These are phyloP conservation scores for Melampsora americana DNA, from an alignment of 1,284 basidiomycete species.

Conservation along the genomic window DNA sequence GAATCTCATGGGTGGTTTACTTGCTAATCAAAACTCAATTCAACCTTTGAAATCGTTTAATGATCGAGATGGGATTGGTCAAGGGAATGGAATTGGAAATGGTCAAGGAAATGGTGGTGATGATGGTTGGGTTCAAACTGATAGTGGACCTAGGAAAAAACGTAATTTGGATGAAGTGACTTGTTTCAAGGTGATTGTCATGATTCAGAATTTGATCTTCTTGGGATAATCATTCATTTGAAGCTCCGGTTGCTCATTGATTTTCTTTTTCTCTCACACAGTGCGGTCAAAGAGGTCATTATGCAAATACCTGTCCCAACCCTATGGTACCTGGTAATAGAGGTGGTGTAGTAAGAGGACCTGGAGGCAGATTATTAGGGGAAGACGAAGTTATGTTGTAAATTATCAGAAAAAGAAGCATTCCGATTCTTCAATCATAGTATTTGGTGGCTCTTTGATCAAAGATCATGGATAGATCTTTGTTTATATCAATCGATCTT, in stretches of 20 bases:
- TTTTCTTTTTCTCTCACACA: constrained; percentile 51
- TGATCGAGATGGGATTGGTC: neutral
- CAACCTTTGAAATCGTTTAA: neutral
- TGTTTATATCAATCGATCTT: too few species aligned
- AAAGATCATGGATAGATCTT: too few species aligned
- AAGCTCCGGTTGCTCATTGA: neutral
- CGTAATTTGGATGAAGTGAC: constrained; percentile 79
- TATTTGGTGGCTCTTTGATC: too few species aligned
- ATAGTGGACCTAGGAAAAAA: constrained; percentile 56
- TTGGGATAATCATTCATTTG: too few species aligned
- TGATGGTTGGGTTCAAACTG: constrained; percentile 47
- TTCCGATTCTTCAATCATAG: too few species aligned
- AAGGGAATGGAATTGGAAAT: neutral
- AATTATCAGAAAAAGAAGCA: neutral
- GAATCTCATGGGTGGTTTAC: neutral
- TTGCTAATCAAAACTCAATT: neutral
- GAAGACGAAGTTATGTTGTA: constrained; percentile 27
- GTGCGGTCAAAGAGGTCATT: constrained; percentile 87
- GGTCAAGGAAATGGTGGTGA: constrained; percentile 38
- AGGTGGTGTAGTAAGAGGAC: constrained; percentile 60
- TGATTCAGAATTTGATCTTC: neutral
- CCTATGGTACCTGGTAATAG: constrained; percentile 75
- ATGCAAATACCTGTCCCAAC: constrained; percentile 88
- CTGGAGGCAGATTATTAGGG: constrained; percentile 34
- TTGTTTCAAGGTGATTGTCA: constrained; percentile 73